phyloP scores from a whole-genome alignment of 352 stramenopile genomes.

The Thalassiosira pacifica region DNA sequence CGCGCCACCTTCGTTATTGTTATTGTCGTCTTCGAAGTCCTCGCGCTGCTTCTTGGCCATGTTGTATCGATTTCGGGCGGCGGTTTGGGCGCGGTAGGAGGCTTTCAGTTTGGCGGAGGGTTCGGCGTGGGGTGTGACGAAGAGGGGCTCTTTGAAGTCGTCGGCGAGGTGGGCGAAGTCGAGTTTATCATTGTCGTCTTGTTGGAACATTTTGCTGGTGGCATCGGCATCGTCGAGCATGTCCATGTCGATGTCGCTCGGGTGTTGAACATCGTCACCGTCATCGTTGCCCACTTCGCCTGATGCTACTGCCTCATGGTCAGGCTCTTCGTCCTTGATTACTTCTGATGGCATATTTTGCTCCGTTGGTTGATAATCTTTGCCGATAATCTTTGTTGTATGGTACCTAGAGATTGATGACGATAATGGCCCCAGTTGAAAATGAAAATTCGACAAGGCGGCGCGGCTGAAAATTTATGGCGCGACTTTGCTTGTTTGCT shows the following conservation, averaged over 20 bases:
- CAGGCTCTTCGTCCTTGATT: too few species aligned
- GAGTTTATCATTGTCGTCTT: constrained; percentile 8
- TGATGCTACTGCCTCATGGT: too few species aligned
- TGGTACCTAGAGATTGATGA: too few species aligned
- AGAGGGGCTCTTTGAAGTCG: background rate
- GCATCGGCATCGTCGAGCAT: background rate
- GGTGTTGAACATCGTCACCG: background rate
- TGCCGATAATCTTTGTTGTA: too few species aligned
- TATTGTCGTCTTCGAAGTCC: background rate
- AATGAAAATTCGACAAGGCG: too few species aligned
- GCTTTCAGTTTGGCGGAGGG: background rate
- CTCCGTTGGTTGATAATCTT: too few species aligned
- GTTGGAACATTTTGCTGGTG: background rate
- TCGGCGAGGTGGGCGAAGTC: constrained; percentile 15
- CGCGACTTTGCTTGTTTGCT: background rate
- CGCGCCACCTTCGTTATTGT: too few species aligned
- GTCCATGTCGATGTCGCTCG: background rate
- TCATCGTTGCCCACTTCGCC: background rate
- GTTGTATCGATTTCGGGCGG: background rate
- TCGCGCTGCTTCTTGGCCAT: background rate
- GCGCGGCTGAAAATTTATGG: too few species aligned
- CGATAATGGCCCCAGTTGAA: too few species aligned
- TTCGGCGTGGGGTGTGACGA: background rate
- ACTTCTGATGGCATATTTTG: too few species aligned
- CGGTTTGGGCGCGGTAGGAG: constrained; percentile 5